Conservation (phyloP, 2,329 filamentous ascomycete genomes). For the Ophiosphaerella narmari region DNA sequence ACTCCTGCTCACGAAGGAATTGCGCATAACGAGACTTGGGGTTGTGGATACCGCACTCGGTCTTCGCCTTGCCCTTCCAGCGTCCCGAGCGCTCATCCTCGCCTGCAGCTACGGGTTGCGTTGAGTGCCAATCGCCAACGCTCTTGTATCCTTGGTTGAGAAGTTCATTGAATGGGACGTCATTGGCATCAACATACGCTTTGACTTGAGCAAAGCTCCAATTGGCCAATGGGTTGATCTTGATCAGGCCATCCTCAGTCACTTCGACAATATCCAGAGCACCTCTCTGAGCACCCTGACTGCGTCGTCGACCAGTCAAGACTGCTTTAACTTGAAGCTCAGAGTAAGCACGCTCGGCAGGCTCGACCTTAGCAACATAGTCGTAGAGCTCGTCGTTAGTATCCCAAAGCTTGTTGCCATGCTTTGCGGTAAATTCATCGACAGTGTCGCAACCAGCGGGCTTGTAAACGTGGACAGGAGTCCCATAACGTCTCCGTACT, state of each 20-base stretch:
- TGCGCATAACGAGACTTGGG: conserved; percentile 91
- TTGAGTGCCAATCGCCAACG: conserved; percentile 97
- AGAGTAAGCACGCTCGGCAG: conserved; percentile 85
- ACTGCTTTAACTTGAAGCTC: conserved; percentile 88
- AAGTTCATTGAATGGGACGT: conserved; percentile 91
- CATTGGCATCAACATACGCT: conserved; percentile 80
- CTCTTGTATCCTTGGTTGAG: conserved; percentile 97
- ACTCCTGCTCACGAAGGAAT: conserved; percentile 75
- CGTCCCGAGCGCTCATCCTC: conserved; percentile 96
- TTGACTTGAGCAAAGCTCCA: conserved; percentile 93
- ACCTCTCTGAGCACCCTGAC: conserved; percentile 90
- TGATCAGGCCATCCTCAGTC: conserved; percentile 88
- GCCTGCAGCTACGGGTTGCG: conserved; percentile 81
- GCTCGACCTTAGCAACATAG: conserved; percentile 97
- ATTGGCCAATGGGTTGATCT: conserved; percentile 95
- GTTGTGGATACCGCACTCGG: conserved; percentile 98
- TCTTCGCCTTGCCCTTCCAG: conserved; percentile 96
- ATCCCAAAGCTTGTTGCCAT: conserved; percentile 85
- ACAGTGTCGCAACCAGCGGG: conserved; percentile 74
- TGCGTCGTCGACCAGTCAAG: conserved; percentile 86
- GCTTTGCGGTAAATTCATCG: conserved; percentile 78
- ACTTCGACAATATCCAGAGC: conserved; percentile 90
- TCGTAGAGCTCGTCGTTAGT: conserved; percentile 88
- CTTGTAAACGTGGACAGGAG: conserved; percentile 87
- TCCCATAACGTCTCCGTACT: conserved; percentile 74